These are phyloP conservation scores for Penicillium bialowiezense DNA, from an alignment of 495 filamentous ascomycete species.

Conservation along the genomic window DNA sequence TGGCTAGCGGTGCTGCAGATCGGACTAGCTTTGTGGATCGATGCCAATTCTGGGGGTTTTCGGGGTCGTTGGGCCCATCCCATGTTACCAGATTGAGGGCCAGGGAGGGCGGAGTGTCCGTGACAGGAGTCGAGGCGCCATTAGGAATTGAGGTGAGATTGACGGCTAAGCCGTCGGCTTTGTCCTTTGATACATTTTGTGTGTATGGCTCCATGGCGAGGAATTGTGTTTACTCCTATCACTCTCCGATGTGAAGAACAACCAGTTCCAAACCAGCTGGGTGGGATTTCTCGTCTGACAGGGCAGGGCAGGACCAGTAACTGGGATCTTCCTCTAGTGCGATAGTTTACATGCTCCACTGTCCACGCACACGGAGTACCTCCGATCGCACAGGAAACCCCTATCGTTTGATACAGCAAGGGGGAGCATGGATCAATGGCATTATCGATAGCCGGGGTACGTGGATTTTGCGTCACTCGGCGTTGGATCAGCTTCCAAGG, in stretches of 20 bases:
- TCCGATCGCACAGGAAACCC: not conserved
- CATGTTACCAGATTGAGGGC: conserved; percentile 23
- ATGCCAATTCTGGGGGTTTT: conserved; percentile 63
- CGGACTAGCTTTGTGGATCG: conserved; percentile 29
- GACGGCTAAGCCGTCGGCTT: conserved; percentile 1
- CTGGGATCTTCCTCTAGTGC: not conserved
- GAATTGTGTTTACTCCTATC: not conserved
- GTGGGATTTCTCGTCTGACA: too few relatives aligned
- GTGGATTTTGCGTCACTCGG: not conserved
- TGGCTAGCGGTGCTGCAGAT: conserved; percentile 17
- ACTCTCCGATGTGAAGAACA: too few relatives aligned
- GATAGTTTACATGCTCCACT: not conserved
- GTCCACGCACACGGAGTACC: not conserved
- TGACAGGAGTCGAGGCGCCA: conserved; percentile 1
- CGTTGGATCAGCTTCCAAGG: not conserved
- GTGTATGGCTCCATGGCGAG: not conserved
- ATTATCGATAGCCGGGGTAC: not conserved
- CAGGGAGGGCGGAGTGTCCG: not conserved
- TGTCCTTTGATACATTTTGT: not conserved
- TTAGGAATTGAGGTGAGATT: conserved; percentile 3
- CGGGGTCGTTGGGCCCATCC: conserved; percentile 53
- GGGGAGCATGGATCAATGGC: not conserved
- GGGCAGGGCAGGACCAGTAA: not conserved
- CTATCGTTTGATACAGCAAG: not conserved
- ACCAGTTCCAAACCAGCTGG: too few relatives aligned